Percentiles rank a stretch among this genome's conserved stretches.
These are phyloP conservation scores for Daldinia sp. DNA, from an alignment of 2,329 filamentous ascomycete species.

Conservation along the genomic window DNA sequence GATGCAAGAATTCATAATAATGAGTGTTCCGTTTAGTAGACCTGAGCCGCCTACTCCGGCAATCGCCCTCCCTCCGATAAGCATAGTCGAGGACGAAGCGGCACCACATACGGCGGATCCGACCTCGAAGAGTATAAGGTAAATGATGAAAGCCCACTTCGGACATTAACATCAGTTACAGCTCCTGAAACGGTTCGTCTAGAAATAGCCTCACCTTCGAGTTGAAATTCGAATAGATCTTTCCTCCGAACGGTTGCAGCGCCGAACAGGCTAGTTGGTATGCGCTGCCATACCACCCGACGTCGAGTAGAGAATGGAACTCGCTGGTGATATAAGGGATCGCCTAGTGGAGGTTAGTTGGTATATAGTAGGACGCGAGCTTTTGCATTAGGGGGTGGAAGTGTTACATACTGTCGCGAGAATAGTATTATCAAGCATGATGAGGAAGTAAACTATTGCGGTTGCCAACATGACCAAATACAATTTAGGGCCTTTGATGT, in stretches of 20 bases:
- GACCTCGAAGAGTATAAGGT: slow-evolving; percentile 64
- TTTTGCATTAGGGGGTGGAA: no score
- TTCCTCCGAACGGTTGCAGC: slow-evolving; percentile 27
- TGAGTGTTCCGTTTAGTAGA: slow-evolving; percentile 57
- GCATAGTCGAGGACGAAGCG: slow-evolving; percentile 60
- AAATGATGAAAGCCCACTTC: slow-evolving; percentile 45
- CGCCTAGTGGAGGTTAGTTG: slow-evolving; percentile 8
- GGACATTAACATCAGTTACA: no score
- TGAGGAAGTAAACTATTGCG: slow-evolving; percentile 26
- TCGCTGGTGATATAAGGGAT: slow-evolving; percentile 33
- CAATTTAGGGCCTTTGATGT: background rate
- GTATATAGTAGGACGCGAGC: background rate
- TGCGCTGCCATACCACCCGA: slow-evolving; percentile 50
- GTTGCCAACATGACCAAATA: background rate
- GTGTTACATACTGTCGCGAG: slow-evolving; percentile 18
- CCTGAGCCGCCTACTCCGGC: slow-evolving; percentile 64
- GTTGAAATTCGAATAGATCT: slow-evolving; percentile 27
- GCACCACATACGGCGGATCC: slow-evolving; percentile 64
- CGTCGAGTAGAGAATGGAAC: slow-evolving; percentile 30
- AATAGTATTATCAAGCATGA: slow-evolving; percentile 34
- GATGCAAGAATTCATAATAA: slow-evolving; percentile 26
- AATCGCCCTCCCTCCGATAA: slow-evolving; percentile 66
- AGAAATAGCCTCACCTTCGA: slow-evolving; percentile 10
- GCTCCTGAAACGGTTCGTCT: no score
- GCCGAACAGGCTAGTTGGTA: slow-evolving; percentile 27